Evolutionary conservation across 208 protist genomes (phyloP).

Genomic region (Acanthamoeba sp.): DNA sequence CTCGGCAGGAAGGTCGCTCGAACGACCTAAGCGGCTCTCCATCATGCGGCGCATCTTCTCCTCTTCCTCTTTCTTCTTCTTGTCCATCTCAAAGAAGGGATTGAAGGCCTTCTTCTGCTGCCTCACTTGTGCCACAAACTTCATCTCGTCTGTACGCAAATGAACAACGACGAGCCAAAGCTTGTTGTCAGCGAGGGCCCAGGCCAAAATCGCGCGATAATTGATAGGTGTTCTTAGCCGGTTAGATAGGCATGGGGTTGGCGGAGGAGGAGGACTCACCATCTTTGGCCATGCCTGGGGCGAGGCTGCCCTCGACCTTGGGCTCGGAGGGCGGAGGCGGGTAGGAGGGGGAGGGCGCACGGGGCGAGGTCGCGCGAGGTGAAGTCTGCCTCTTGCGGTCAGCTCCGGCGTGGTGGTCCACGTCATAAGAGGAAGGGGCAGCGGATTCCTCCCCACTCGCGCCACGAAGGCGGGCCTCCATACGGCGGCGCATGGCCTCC

Average conservation of each 20-base stretch:
- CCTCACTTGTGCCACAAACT: constrained; percentile 26
- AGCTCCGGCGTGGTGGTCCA: background rate
- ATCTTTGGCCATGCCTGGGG: background rate
- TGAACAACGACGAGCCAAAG: background rate
- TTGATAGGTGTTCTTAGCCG: too few relatives aligned
- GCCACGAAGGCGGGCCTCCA: constrained; percentile 9
- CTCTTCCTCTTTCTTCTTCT: constrained; percentile 65
- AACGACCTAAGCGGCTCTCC: background rate
- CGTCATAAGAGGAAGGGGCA: background rate
- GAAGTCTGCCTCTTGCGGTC: background rate
- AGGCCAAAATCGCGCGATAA: background rate
- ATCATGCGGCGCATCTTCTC: constrained; percentile 63
- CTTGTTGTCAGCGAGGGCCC: too few relatives aligned
- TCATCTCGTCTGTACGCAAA: constrained; percentile 25
- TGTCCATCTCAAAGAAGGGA: constrained; percentile 63
- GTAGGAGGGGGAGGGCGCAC: background rate
- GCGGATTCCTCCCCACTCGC: background rate
- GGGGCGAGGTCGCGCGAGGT: background rate
- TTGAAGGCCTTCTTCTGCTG: constrained; percentile 68
- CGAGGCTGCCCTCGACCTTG: constrained; percentile 20
- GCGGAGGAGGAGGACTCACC: background rate
- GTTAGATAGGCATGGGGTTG: background rate
- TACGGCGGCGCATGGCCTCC: constrained; percentile 63
- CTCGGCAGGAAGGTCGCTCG: background rate
- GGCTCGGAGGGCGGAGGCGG: background rate